phyloP scores from a whole-genome alignment of 2,329 filamentous ascomycete species.

The Botryotinia convoluta region DNA sequence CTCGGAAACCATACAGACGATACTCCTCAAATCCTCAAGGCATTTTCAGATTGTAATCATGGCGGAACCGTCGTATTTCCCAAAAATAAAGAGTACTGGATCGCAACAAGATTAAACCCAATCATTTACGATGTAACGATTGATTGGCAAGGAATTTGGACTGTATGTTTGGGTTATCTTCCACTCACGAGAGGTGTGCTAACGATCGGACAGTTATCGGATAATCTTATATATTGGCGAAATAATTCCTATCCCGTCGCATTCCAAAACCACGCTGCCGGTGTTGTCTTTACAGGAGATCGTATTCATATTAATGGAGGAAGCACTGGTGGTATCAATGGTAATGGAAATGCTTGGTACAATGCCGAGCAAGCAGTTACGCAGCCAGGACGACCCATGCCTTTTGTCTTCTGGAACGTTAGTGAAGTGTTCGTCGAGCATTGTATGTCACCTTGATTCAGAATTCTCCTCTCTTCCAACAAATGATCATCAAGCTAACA shows the following conservation, averaged over 20 bases:
- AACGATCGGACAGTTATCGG: slow-evolving; percentile 42
- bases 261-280: slow-evolving; percentile 56
- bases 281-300: slow-evolving; percentile 50
- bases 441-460: slow-evolving; percentile 35
- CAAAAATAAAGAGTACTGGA: slow-evolving; percentile 49
- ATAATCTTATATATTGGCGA: slow-evolving; percentile 54
- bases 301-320: slow-evolving; percentile 52
- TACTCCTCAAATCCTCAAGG: slow-evolving; percentile 49
- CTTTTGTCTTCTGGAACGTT: slow-evolving; percentile 57
- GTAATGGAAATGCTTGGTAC: slow-evolving; percentile 56
- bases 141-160: slow-evolving; percentile 53
- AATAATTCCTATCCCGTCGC: slow-evolving; percentile 51
- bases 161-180: slow-evolving; percentile 36
- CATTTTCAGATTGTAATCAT: slow-evolving; percentile 49
- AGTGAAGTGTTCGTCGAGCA: slow-evolving; percentile 52
- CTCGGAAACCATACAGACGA: slow-evolving; percentile 46
- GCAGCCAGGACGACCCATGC: slow-evolving; percentile 53
- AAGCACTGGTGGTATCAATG: slow-evolving; percentile 52
- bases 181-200: neutral
- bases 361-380: slow-evolving; percentile 47
- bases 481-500: neutral
- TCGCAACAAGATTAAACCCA: slow-evolving; percentile 49
- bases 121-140: slow-evolving; percentile 49
- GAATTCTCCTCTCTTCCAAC: neutral
- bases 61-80: slow-evolving; percentile 52